Percentiles rank a stretch among this genome's conserved stretches.
Evolutionary conservation across 176 grass and related monocot species (phyloP).

Genomic region (Juncus effusus): DNA sequence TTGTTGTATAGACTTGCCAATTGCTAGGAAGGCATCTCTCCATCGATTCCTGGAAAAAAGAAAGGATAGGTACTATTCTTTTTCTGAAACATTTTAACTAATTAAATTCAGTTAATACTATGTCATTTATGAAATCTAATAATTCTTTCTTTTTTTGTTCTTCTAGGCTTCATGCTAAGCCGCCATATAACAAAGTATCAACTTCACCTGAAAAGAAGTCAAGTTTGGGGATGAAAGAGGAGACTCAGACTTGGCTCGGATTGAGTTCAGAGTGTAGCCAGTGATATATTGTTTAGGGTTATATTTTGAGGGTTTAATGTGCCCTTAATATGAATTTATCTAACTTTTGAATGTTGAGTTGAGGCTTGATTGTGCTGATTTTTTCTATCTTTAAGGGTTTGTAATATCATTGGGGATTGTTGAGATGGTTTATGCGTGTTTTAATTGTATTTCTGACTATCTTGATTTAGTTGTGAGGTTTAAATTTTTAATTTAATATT

Average conservation of each 20-base stretch:
- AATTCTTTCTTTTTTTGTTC: slow-evolving; percentile 11
- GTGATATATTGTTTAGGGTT: slow-evolving; percentile 21
- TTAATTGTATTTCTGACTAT: neutral
- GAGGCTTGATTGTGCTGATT: slow-evolving; percentile 17
- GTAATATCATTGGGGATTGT: slow-evolving; percentile 15
- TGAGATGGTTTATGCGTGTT: neutral
- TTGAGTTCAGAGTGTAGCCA: slow-evolving; percentile 32
- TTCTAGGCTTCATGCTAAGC: slow-evolving; percentile 63
- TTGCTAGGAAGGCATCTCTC: slow-evolving; percentile 85
- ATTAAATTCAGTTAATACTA: neutral
- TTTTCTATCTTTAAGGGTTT: neutral
- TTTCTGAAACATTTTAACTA: neutral
- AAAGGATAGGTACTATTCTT: slow-evolving; percentile 73
- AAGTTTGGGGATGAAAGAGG: slow-evolving; percentile 37
- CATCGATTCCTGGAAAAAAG: slow-evolving; percentile 97
- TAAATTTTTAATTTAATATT: too few relatives aligned
- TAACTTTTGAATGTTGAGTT: slow-evolving; percentile 12
- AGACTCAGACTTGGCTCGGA: slow-evolving; percentile 76
- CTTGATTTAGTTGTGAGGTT: neutral
- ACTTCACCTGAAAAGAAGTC: slow-evolving; percentile 35
- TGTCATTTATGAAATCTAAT: neutral
- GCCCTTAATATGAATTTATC: neutral
- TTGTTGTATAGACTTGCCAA: slow-evolving; percentile 71
- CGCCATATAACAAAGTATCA: slow-evolving; percentile 48
- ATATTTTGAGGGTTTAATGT: neutral